Evolutionary conservation across 1,284 basidiomycete genomes (phyloP), one percentile per base, ranked within the genome.

Genomic region (Tilletia caries): DNA sequence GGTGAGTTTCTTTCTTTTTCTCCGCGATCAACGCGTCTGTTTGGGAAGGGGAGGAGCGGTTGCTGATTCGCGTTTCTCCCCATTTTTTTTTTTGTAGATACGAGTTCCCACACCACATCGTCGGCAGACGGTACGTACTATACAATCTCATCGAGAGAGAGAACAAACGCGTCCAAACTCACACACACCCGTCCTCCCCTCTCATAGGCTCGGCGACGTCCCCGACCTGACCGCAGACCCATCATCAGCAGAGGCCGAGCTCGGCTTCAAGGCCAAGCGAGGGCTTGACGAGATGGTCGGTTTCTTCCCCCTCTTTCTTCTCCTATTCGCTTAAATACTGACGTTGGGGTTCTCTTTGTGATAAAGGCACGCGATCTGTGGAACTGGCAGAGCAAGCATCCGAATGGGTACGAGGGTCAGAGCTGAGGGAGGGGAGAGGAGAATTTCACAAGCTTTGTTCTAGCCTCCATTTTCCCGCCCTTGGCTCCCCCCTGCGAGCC

Each of bases 211-310:
- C 64, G 96, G 95, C 10, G 96, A 99, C 83, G 96, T 98, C 0
- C 95, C 96, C 0, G 94, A 98, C 83, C 87, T 99, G 52, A 98
- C 95, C 15, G 96, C 95, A 8, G 91, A 98, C 84, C 95, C 96
- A 0, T 77, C 90, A 2, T 87, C 97, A 32, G 96, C 96, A 0
- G 89, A 95, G 86, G 90, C 90, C 83, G 96, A 98, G 84, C 90
- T 99, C 50, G 93, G 93, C 23, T 99, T 98, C 88, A 89, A 90
- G 75, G 95, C 95, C 20, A 87, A 88, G 44, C 73, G 75, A 32
- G 72, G 69, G 25, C 67, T 80, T 44, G 79, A 83, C 64, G 79
- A 79, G 34, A 80, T 82, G 77, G 37, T 60, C 15, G 32, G 71
- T 71, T 15, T 23, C 8, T 41, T 18, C 13, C 33, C 27, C 33